Evolutionary conservation across 306 rosid genomes (phyloP).

Genomic region (Vigna radiata): DNA sequence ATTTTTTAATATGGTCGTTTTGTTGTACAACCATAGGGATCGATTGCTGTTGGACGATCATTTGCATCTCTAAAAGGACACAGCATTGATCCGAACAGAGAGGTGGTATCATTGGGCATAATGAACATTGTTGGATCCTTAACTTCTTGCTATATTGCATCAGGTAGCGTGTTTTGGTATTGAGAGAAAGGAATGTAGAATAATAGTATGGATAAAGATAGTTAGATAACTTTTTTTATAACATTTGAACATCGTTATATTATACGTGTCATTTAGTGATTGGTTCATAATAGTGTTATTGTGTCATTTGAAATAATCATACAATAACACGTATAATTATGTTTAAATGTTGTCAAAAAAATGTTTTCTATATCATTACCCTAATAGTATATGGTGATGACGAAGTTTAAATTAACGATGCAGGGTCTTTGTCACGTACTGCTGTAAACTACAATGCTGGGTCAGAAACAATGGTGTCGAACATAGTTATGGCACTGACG

Average conservation of each 20-base stretch:
- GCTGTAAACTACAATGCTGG: conserved; percentile 77
- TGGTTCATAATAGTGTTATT: no score
- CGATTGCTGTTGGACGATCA: conserved; percentile 73
- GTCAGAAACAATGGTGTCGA: conserved; percentile 68
- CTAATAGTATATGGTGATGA: no score
- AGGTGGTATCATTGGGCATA: conserved; percentile 74
- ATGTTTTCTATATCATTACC: no score
- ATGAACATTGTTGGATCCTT: conserved; percentile 83
- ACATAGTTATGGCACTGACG: conserved; percentile 73
- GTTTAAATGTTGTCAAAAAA: no score
- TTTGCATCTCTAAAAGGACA: conserved; percentile 71
- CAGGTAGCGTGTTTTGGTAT: conserved; percentile 47
- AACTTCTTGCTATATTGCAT: conserved; percentile 81
- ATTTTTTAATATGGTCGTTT: not conserved
- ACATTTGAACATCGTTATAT: no score
- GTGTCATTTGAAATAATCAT: no score
- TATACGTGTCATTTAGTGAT: no score
- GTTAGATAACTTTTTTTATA: no score
- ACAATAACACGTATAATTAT: no score
- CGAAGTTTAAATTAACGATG: not conserved
- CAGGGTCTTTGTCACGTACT: conserved; percentile 73
- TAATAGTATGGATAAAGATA: no score
- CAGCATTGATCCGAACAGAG: conserved; percentile 73
- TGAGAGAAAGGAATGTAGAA: no score
- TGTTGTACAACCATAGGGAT: conserved; percentile 52